Percentiles rank a stretch among this genome's conserved stretches.
These are phyloP conservation scores for Brettanomyces anomalus DNA, from an alignment of 805 yeast genomes.

Conservation along the genomic window DNA sequence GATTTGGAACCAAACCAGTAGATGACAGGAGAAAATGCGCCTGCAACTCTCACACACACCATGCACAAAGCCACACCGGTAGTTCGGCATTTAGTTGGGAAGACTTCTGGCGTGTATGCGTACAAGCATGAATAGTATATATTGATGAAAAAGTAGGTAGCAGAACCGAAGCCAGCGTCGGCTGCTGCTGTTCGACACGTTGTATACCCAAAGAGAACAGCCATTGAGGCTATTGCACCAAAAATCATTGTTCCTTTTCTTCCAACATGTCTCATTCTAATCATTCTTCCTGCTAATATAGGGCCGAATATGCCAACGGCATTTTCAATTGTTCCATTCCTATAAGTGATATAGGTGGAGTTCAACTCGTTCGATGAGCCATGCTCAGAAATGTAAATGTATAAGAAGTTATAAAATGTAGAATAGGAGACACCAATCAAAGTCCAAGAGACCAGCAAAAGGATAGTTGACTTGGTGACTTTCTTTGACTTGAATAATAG, in stretches of 20 bases:
- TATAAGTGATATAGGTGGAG: constrained; percentile 31
- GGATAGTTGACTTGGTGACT: constrained; percentile 35
- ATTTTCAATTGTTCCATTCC: constrained; percentile 40
- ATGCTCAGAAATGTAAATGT: constrained; percentile 39
- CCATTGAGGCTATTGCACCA: constrained; percentile 47
- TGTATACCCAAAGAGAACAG: constrained; percentile 53
- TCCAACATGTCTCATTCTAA: constrained; percentile 31
- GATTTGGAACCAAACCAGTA: constrained; percentile 39
- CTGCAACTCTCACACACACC: constrained; percentile 43
- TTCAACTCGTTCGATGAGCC: constrained; percentile 37
- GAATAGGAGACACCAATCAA: constrained; percentile 52
- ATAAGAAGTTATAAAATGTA: constrained; percentile 44
- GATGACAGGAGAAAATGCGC: constrained; percentile 50
- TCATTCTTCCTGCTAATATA: constrained; percentile 35
- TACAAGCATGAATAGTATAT: constrained; percentile 51
- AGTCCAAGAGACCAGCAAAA: constrained; percentile 45
- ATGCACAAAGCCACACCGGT: constrained; percentile 56
- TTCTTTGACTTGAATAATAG: constrained; percentile 37
- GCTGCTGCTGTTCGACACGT: constrained; percentile 46
- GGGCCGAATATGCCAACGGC: constrained; percentile 46
- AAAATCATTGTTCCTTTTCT: constrained; percentile 48
- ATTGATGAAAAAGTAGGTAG: constrained; percentile 39
- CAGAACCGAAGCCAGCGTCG: constrained; percentile 42
- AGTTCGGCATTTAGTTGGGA: constrained; percentile 44
- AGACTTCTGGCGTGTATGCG: constrained; percentile 60